Base-by-base conservation (phyloP, 1,139 yeast species). In the Zygosaccharomyces pseudobailii region DNA sequence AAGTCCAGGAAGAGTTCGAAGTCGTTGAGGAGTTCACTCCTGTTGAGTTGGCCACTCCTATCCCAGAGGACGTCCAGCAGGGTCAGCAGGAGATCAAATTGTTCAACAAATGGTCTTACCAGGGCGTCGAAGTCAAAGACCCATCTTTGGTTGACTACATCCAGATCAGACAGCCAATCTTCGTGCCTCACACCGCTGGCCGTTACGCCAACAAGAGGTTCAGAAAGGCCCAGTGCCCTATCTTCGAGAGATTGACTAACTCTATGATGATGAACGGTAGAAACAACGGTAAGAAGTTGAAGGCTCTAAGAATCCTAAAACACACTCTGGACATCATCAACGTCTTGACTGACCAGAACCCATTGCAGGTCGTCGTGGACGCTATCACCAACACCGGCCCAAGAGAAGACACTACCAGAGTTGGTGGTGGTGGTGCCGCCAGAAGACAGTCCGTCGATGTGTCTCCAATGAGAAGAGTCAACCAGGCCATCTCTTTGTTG, bases 361-460 rank as follows among this genome's bases (percentile, higher is more conserved):
- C 99, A 73, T 76, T 94, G 77, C 99, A 94, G 82, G 96, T 94
- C 71, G 80, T 92, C 70, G 97, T 94, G 76, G 99, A 94, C 70
- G 99, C 98, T 68, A 86, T 94, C 72, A 90, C 89, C 80, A 94
- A 94, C 96, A 87, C 97, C 66, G 99, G 99, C 77, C 95, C 98
- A 77, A 89, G 98, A 84, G 99, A 94, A 84, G 99, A 94, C 80
- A 88, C 98, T 71, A 94, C 99, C 82, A 90, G 98, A 87, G 92
- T 94, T 69, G 99, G 99, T 80, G 90, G 97, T 72, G 90, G 97
- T 71, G 98, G 98, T 86, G 87, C 98, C 72, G 99, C 95, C 69
- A 92, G 98, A 86, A 89, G 99, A 86, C 98, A 94, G 82, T 98
- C 99, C 66, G 99, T 94, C 73, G 99, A 94, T 88, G 99, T 94